Evolutionary conservation across 2,329 filamentous ascomycete species (phyloP).

Genomic region (Juglanconis oblonga): DNA sequence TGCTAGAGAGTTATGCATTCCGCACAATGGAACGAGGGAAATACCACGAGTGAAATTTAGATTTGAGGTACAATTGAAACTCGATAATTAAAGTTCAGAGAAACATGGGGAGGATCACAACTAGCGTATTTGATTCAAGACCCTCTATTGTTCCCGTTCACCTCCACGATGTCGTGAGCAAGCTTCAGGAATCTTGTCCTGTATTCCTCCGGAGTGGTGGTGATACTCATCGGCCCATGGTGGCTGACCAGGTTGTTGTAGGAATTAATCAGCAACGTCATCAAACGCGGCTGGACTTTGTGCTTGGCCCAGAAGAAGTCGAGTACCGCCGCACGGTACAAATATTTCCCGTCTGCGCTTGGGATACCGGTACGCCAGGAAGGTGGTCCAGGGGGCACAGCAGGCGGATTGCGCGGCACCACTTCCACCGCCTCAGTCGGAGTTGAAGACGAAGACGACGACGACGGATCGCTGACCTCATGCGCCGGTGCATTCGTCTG

Average conservation of each 20-base stretch:
- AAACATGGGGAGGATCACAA: no score
- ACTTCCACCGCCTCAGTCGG: slow-evolving; percentile 20
- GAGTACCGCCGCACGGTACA: slow-evolving; percentile 65
- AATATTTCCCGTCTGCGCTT: slow-evolving; percentile 61
- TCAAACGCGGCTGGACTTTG: slow-evolving; percentile 60
- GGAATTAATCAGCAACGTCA: slow-evolving; percentile 62
- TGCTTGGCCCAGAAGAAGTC: slow-evolving; percentile 82
- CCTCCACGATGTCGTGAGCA: slow-evolving; percentile 41
- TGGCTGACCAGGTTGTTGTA: slow-evolving; percentile 60
- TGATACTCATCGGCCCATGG: slow-evolving; percentile 73
- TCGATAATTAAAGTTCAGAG: no score
- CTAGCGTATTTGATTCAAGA: not conserved
- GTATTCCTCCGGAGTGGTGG: slow-evolving; percentile 67
- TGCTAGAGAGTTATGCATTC: no score
- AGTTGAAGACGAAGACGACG: slow-evolving; percentile 21
- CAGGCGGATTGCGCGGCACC: slow-evolving; percentile 30
- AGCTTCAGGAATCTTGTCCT: slow-evolving; percentile 50
- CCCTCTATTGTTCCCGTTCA: slow-evolving; percentile 14
- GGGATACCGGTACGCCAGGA: slow-evolving; percentile 61
- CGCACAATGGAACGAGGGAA: no score
- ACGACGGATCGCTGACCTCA: slow-evolving; percentile 19
- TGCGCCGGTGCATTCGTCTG: slow-evolving; percentile 8
- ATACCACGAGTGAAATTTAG: no score
- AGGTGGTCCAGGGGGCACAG: slow-evolving; percentile 33
- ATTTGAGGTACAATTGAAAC: no score